Conservation (phyloP, 495 filamentous ascomycete species). For the Penicillium roqueforti region DNA sequence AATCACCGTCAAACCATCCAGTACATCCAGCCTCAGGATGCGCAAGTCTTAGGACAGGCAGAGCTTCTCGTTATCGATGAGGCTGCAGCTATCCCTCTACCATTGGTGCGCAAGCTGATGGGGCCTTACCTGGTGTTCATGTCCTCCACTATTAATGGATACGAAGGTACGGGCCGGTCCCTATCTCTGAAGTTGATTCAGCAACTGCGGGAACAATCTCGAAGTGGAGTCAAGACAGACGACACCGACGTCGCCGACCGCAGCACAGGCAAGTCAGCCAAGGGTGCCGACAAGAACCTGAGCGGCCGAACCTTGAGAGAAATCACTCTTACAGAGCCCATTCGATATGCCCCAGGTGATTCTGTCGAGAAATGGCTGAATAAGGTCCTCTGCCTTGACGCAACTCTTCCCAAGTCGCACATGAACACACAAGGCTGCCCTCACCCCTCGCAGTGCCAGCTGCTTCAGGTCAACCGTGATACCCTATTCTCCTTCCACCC, state of each 20-base stretch:
- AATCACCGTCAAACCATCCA: slow-evolving; percentile 98
- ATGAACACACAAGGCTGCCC: slow-evolving; percentile 76
- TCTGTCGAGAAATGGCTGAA: slow-evolving; percentile 96
- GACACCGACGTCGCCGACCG: slow-evolving; percentile 70
- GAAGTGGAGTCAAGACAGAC: slow-evolving; percentile 50
- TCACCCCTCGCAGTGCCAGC: slow-evolving; percentile 82
- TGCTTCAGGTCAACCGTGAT: slow-evolving; percentile 92
- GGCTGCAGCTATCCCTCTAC: slow-evolving; percentile 92
- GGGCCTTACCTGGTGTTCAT: slow-evolving; percentile 99
- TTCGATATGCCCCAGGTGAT: slow-evolving; percentile 89
- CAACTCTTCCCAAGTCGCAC: slow-evolving; percentile 74
- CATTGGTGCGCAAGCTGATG: slow-evolving; percentile 88
- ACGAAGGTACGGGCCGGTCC: slow-evolving; percentile 94
- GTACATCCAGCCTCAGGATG: slow-evolving; percentile 95
- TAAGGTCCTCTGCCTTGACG: slow-evolving; percentile 87
- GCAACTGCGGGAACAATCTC: slow-evolving; percentile 90
- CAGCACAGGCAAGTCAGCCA: slow-evolving; percentile 62
- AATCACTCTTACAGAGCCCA: slow-evolving; percentile 88
- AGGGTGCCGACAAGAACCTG: slow-evolving; percentile 55
- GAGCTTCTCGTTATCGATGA: slow-evolving; percentile 97
- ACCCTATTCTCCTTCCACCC: slow-evolving; percentile 98
- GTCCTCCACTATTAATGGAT: slow-evolving; percentile 98
- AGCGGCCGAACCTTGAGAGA: slow-evolving; percentile 82
- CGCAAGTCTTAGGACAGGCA: slow-evolving; percentile 90
- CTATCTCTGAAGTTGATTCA: slow-evolving; percentile 96